Conservation (phyloP, 176 grass and related monocot genomes). For the Zoysia japonica region DNA sequence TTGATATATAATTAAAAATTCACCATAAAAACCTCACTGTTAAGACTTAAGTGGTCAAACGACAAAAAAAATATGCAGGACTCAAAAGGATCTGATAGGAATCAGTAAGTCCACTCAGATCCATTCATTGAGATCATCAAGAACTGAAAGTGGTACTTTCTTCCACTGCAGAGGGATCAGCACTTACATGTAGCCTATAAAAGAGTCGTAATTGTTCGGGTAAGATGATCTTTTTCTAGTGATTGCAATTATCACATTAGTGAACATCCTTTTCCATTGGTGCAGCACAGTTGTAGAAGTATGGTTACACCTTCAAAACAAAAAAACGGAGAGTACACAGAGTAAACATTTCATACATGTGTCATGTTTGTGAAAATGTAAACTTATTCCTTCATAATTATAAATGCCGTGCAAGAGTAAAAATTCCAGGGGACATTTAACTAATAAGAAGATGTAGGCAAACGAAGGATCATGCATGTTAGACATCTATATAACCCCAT, state of each 20-base stretch:
- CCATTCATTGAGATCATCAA: not conserved
- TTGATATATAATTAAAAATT: too few relatives aligned
- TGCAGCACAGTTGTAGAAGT: constrained; percentile 65
- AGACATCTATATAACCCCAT: not conserved
- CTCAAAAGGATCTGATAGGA: too few relatives aligned
- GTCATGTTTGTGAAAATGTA: not conserved
- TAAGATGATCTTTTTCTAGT: constrained; percentile 14
- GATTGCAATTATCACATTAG: constrained; percentile 48
- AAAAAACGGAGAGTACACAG: not conserved
- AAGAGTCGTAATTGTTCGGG: not conserved
- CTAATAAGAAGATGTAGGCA: not conserved
- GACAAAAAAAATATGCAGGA: too few relatives aligned
- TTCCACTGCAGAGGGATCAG: not conserved
- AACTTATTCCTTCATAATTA: not conserved
- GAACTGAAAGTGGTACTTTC: not conserved
- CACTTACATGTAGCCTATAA: constrained; percentile 8
- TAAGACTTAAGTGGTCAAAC: too few relatives aligned
- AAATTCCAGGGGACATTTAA: not conserved
- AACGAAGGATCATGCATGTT: not conserved
- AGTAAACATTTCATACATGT: not conserved
- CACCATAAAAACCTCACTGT: too few relatives aligned
- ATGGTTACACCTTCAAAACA: constrained; percentile 61
- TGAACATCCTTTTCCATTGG: constrained; percentile 51
- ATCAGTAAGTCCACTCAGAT: too few relatives aligned
- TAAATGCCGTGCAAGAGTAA: not conserved